phyloP scores from a whole-genome alignment of 176 grass and related monocot genomes.

The Aegilops longissima region DNA sequence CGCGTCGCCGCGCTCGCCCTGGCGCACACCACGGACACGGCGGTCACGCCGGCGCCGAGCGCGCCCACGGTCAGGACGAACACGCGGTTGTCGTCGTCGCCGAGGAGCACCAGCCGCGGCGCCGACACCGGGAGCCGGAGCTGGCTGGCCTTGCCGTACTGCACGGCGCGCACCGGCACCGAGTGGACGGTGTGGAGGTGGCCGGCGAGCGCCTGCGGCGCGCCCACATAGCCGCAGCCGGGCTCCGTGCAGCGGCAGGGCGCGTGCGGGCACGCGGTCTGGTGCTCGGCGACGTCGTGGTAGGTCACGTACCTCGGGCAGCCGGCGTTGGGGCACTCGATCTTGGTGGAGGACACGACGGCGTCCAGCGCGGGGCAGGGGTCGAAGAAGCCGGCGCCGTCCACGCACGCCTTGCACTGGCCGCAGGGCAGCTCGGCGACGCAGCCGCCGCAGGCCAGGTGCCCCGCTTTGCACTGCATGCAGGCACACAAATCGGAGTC shows the following conservation, averaged over 20 bases:
- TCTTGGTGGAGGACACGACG: neutral
- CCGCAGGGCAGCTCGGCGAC: neutral
- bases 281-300: neutral
- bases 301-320: neutral
- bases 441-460: conserved; percentile 8
- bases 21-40: conserved; percentile 28
- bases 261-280: conserved; percentile 15
- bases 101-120: neutral
- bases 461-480: conserved; percentile 11
- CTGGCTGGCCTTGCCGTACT: neutral
- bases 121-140: neutral
- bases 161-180: neutral
- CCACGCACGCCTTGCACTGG: neutral
- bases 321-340: conserved; percentile 5
- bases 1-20: conserved; percentile 17
- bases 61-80: conserved; percentile 30
- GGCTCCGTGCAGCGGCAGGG: conserved; percentile 24
- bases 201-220: neutral
- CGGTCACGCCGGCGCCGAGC: neutral
- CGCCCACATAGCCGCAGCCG: conserved; percentile 12
- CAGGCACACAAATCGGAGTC: neutral
- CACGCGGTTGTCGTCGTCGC: neutral
- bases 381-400: neutral
- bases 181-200: neutral
- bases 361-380: conserved; percentile 14